Percentiles rank a stretch among this genome's conserved stretches.
These are phyloP conservation scores for Pseudodiploospora longispora DNA, from an alignment of 2,329 filamentous ascomycete species.

Conservation along the genomic window DNA sequence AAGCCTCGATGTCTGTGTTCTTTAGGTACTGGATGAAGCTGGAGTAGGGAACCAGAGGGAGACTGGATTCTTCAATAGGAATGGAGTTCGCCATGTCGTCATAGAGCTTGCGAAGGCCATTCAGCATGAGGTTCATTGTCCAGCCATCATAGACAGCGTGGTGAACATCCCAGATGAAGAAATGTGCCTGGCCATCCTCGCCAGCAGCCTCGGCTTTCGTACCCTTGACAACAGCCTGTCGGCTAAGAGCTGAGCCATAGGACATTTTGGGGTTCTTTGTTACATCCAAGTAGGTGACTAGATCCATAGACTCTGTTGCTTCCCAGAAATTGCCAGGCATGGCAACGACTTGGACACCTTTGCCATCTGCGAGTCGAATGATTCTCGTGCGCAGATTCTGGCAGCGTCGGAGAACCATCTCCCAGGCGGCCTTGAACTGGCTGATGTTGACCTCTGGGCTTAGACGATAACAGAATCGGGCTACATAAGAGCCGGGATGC, in stretches of 20 bases:
- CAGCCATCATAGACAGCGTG: not conserved
- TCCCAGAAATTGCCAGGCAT: not conserved
- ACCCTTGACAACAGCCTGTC: not conserved
- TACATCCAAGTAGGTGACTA: not conserved
- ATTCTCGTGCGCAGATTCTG: not conserved
- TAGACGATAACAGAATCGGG: conserved; percentile 1
- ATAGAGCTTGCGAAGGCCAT: not conserved
- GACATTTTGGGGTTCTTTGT: not conserved
- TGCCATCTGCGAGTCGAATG: not conserved
- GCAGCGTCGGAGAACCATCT: not conserved
- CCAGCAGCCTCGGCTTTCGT: no score
- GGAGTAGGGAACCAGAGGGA: not conserved
- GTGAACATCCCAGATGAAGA: not conserved
- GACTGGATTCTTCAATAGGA: no score
- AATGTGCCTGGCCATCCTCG: not conserved
- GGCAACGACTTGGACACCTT: not conserved
- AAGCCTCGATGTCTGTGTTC: not conserved
- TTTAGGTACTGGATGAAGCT: not conserved
- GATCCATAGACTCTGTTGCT: no score
- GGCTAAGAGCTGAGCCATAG: not conserved
- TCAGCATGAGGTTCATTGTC: not conserved
- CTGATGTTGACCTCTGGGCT: not conserved
- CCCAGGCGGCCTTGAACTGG: not conserved
- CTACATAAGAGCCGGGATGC: conserved; percentile 5
- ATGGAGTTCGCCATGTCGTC: not conserved